Base-by-base conservation (phyloP, 768 basidiomycete species). In the Boletus fagicola region DNA sequence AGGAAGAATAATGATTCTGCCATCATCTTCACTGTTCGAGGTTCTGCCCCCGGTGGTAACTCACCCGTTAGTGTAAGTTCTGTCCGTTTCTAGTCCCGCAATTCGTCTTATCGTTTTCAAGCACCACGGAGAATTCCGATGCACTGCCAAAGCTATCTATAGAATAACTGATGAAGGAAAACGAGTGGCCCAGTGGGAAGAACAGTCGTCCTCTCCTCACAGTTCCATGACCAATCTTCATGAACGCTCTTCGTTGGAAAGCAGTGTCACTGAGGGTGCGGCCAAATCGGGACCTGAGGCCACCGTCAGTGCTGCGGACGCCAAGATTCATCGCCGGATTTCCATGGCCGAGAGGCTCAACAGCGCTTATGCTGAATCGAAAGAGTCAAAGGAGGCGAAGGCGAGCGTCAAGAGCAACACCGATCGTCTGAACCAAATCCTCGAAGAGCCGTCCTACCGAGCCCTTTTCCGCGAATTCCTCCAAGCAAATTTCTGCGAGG, bases 91-190 rank as follows among this genome's bases (percentile, higher is more conserved):
- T 31, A 5, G 1, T 53, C 57, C 59, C 38, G 9, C n/a, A 50
- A 53, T 30, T 30, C 38, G 49, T 51, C 54, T 59, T 47, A 59
- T 58, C 22, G 36, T 56, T 56, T 64, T 58, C 60, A 71, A 93
- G 92, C 87, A 89, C 84, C 86, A 91, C 62, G 94, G 92, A 52
- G 96, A 98, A 76, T 99, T 96, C 80, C 88, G 96, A 42, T 95
- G 92, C 74, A 95, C 94, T 0, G 88, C 92, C 40, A 95, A 96
- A 67, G 94, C 94, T 12, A 87, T 96, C 66, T 99, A 99, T 80
- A 87, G 83, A 72, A 83, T 98, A 68, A 95, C 97, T 0, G 91
- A 94, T 18, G 94, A 95, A 72, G 97, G 97, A 28, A 83, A 85
- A 57, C 82, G 87, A 40, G 74, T 91, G 2, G 94, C 94, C 35